Conservation (phyloP, 495 filamentous ascomycete genomes). For the Xylaria castorea region DNA sequence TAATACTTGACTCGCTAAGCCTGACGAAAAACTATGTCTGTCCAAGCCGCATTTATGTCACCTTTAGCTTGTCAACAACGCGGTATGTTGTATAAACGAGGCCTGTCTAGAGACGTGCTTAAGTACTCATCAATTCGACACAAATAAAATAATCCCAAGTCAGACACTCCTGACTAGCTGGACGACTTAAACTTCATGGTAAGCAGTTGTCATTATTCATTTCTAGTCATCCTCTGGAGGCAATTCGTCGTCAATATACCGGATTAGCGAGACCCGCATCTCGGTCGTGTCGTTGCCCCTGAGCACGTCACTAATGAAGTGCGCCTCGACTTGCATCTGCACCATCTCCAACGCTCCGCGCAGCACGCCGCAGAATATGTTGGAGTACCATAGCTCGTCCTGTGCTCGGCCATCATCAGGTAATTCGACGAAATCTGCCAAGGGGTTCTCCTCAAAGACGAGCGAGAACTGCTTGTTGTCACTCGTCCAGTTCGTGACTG, state of each 20-base stretch:
- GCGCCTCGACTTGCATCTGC: conserved; percentile 98
- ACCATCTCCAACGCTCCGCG: conserved; percentile 97
- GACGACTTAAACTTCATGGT: neutral
- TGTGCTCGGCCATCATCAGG: conserved; percentile 95
- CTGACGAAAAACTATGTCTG: neutral
- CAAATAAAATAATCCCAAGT: neutral
- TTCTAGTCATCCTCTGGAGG: conserved; percentile 90
- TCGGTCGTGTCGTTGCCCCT: conserved; percentile 95
- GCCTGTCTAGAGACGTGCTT: neutral
- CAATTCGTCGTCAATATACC: conserved; percentile 98
- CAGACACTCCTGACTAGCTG: neutral
- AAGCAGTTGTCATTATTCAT: neutral
- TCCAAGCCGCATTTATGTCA: neutral
- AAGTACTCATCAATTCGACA: neutral
- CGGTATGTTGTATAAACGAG: neutral
- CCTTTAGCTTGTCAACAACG: neutral
- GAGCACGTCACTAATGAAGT: conserved; percentile 94
- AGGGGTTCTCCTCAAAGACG: conserved; percentile 94
- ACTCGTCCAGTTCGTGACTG: conserved; percentile 91
- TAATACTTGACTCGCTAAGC: neutral
- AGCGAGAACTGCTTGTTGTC: conserved; percentile 97
- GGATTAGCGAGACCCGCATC: conserved; percentile 90
- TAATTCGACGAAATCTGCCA: conserved; percentile 96
- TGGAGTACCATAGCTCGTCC: conserved; percentile 98
- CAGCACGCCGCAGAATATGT: conserved; percentile 92